Base-by-base conservation (phyloP, 2,329 filamentous ascomycete genomes). In the Colletotrichum ledebouriae region DNA sequence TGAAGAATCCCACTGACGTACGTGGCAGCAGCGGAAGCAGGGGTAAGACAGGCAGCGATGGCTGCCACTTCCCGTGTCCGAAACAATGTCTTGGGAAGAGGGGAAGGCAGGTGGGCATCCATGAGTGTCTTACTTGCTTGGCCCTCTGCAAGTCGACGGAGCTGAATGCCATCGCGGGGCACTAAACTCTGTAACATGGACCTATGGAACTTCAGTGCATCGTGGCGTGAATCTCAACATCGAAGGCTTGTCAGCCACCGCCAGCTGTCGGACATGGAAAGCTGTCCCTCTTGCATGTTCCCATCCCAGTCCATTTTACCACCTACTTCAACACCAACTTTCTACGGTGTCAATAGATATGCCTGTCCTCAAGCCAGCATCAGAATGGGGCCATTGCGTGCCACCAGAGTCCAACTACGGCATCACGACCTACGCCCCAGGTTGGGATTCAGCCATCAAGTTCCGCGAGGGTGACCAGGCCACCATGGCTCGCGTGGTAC, bases 401-500 rank as follows among this genome's bases (percentile, higher is more conserved):
- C 83, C 84, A 1, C 84, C 84, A 2, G 78, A 84, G 58, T 80
- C 78, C 1, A 78, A 82, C 0, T 84, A 86, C 71, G 81, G 80
- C 67, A 78, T 86, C 75, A 82, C 84, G 59, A 76, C 79, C 61
- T 83, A 86, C 71, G 37, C 79, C 2, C 81, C 81, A 0, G 80
- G 80, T 25, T 86, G 83, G 83, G 75, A 81, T 6, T 72, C 76
- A 6, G 75, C 75, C n/a, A 71, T 78, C 50, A 73, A 72, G 4
- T 71, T 85, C 39, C 79, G 83, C 9, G 78, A 83, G 7, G 82
- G 82, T 15, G 82, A 84, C 58, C 70, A 64, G 33, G 63, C 72
- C 11, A 56, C 80, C 1, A 59, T 84, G n/a, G 52, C 73, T 39
- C 74, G 59, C 17, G 50, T 85, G 1, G 76, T 77, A 57, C 79